Evolutionary conservation across 2,329 filamentous ascomycete species (phyloP).

Genomic region (Ustulina deusta): DNA sequence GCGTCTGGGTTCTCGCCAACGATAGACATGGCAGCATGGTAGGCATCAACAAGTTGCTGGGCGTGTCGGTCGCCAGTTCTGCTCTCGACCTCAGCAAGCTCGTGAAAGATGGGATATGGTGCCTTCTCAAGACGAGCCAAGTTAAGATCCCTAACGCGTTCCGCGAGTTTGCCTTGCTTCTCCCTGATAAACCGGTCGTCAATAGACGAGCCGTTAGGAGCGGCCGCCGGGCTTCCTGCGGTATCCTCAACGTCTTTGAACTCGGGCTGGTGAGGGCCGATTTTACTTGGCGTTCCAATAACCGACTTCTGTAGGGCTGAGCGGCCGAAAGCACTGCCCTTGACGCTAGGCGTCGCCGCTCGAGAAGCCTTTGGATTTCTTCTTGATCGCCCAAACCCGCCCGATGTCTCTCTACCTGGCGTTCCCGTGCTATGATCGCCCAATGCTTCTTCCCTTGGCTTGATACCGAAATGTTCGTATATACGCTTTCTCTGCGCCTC

Average conservation of each 20-base stretch:
- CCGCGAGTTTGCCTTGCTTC: slow-evolving; percentile 84
- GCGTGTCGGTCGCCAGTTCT: slow-evolving; percentile 77
- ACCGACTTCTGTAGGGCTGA: slow-evolving; percentile 85
- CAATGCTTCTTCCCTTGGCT: slow-evolving; percentile 64
- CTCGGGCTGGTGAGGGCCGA: slow-evolving; percentile 71
- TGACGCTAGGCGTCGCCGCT: slow-evolving; percentile 53
- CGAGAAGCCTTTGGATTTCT: slow-evolving; percentile 59
- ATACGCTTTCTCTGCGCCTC: slow-evolving; percentile 92
- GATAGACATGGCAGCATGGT: slow-evolving; percentile 82
- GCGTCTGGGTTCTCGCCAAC: slow-evolving; percentile 76
- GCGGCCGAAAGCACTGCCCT: slow-evolving; percentile 69
- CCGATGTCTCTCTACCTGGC: slow-evolving; percentile 61
- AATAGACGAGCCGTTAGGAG: slow-evolving; percentile 63
- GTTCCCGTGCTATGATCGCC: slow-evolving; percentile 50
- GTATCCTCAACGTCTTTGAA: slow-evolving; percentile 77
- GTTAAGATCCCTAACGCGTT: slow-evolving; percentile 84
- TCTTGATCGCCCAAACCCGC: slow-evolving; percentile 71
- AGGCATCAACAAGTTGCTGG: slow-evolving; percentile 82
- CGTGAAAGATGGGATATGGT: slow-evolving; percentile 79
- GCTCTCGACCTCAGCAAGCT: slow-evolving; percentile 80
- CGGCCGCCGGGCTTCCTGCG: slow-evolving; percentile 60
- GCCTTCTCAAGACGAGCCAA: slow-evolving; percentile 73
- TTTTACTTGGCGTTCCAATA: slow-evolving; percentile 81
- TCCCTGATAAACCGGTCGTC: slow-evolving; percentile 84
- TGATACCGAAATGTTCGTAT: slow-evolving; percentile 96